phyloP scores from a whole-genome alignment of 2,329 filamentous ascomycete species.

The Diaporthe longicolla region DNA sequence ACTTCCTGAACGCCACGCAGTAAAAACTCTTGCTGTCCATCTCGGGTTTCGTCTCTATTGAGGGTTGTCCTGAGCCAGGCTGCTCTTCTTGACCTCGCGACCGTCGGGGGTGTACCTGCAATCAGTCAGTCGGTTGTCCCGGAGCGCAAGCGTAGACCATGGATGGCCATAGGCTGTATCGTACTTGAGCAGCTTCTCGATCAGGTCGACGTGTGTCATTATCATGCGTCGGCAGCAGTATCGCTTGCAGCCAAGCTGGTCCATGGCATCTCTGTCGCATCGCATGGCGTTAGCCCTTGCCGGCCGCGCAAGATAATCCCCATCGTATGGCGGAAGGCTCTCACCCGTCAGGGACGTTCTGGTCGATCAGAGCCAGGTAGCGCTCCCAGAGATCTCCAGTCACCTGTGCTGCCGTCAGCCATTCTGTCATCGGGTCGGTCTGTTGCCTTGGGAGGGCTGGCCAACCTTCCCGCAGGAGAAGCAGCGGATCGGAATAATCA shows the following conservation, averaged over 20 bases:
- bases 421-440: constrained; percentile 29
- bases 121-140: constrained; percentile 16
- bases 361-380: constrained; percentile 90
- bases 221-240: constrained; percentile 99
- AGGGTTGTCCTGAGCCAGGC: constrained; percentile 49
- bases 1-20: constrained; percentile 41
- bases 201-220: constrained; percentile 99
- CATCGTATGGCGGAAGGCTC: constrained; percentile 48
- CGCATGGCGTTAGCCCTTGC: constrained; percentile 47
- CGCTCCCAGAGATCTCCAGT: constrained; percentile 98
- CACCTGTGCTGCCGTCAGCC: constrained; percentile 73
- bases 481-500: constrained; percentile 99
- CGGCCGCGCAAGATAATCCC: background rate
- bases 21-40: constrained; percentile 15
- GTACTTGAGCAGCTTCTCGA: constrained; percentile 97
- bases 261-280: constrained; percentile 86
- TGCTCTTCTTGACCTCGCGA: constrained; percentile 73
- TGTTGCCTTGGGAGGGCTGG: constrained; percentile 14
- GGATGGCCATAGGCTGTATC: constrained; percentile 46
- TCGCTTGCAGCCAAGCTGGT: constrained; percentile 90
- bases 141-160: background rate
- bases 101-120: constrained; percentile 73
- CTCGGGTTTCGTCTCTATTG: constrained; percentile 28
- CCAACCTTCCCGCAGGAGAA: constrained; percentile 98
- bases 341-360: constrained; percentile 81